A percentile compares a stretch with the other conserved stretches of the same genome.
Conservation (phyloP, 768 basidiomycete species). For the Asterophora parasitica region DNA sequence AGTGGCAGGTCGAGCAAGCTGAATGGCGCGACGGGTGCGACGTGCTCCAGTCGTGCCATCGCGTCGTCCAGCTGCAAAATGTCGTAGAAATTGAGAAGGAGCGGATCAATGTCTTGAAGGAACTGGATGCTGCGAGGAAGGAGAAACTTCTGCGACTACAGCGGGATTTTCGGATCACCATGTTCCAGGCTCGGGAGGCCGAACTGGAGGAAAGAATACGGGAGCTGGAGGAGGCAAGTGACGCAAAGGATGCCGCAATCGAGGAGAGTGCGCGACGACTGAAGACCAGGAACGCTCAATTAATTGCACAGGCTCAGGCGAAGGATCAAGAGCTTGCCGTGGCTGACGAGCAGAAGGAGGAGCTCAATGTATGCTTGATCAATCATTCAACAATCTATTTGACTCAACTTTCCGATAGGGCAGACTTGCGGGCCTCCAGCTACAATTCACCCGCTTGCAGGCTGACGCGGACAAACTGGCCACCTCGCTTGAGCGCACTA, state of each 20-base stretch:
- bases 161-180: constrained; percentile 62
- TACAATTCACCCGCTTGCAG: constrained; percentile 45
- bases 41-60: constrained; percentile 56
- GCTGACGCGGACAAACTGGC: constrained; percentile 40
- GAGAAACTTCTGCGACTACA: constrained; percentile 59
- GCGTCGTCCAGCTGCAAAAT: constrained; percentile 58
- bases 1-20: constrained; percentile 48
- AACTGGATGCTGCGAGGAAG: constrained; percentile 47
- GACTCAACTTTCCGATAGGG: constrained; percentile 25
- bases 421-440: constrained; percentile 37
- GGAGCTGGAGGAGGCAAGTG: constrained; percentile 47
- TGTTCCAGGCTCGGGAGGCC: constrained; percentile 59
- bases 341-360: constrained; percentile 39
- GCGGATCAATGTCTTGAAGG: constrained; percentile 43
- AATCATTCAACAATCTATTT: neutral
- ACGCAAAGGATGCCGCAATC: constrained; percentile 20
- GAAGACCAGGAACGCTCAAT: constrained; percentile 27
- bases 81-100: constrained; percentile 51
- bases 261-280: constrained; percentile 24
- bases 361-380: constrained; percentile 39
- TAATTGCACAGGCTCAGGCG: constrained; percentile 34
- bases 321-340: constrained; percentile 34
- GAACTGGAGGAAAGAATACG: constrained; percentile 52
- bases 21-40: constrained; percentile 64
- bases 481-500: constrained; percentile 52